phyloP scores from a whole-genome alignment of 805 yeast genomes.

The Ogataea nakhonphanomensis region DNA sequence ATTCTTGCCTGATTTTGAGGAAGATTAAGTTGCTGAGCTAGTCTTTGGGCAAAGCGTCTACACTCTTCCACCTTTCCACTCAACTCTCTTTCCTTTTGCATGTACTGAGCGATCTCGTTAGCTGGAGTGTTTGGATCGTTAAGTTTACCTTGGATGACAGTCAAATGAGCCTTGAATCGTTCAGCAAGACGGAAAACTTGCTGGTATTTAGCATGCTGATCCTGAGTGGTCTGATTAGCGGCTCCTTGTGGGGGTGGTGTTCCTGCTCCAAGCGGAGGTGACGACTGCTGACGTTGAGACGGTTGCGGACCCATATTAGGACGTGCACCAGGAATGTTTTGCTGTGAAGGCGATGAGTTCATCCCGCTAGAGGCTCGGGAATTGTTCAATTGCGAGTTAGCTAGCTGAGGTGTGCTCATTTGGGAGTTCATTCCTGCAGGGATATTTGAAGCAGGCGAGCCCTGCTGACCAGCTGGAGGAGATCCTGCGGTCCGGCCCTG shows the following conservation, averaged over 20 bases:
- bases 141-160: constrained; percentile 47
- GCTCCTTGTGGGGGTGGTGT: constrained; percentile 20
- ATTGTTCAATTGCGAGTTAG: constrained; percentile 12
- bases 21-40: constrained; percentile 41
- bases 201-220: constrained; percentile 36
- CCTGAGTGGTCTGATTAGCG: constrained; percentile 25
- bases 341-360: constrained; percentile 14
- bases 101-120: constrained; percentile 42
- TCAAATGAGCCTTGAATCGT: constrained; percentile 48
- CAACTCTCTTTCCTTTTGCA: constrained; percentile 47
- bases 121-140: constrained; percentile 41
- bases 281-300: constrained; percentile 9
- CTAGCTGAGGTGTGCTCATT: constrained; percentile 14
- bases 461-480: constrained; percentile 9
- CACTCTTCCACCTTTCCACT: constrained; percentile 46
- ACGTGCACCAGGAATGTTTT: constrained; percentile 20
- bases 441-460: constrained; percentile 9
- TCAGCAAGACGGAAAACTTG: constrained; percentile 44
- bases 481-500: constrained; percentile 27
- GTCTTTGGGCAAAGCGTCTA: constrained; percentile 37
- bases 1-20: constrained; percentile 14
- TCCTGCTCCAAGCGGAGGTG: constrained; percentile 5
- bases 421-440: constrained; percentile 8
- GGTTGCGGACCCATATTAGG: constrained; percentile 24
- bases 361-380: constrained; percentile 8